Base-by-base conservation (phyloP, 306 rosid genomes). In the Malus orientalis region DNA sequence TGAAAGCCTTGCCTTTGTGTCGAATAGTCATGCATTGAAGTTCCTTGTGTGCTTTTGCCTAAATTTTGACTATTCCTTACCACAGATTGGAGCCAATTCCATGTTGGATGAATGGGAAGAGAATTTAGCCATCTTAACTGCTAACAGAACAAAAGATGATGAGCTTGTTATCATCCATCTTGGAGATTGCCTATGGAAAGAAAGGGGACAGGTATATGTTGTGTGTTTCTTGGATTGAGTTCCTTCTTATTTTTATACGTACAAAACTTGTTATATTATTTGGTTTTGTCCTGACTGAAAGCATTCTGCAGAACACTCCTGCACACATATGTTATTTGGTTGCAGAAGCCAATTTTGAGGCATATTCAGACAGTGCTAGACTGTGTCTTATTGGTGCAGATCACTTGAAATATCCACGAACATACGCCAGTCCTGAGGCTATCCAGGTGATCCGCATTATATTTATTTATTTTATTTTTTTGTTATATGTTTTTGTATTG, bases 181-280 rank as follows among this genome's bases (percentile, higher is more conserved):
- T 47, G 96, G 96, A 32, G 96, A 90, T 80, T 83, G 91, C 83
- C 67, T 90, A 76, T 90, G 87, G 96, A 90, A 85, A 84, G 96
- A 88, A 64, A 86, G 76, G 80, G 88, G 89, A 67, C 87, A 90
- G 87, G 96, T 90, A 80, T 61, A 70, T 76, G 20, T 45, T 76
- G 20, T 45, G 18, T 38, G 71, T 69, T n/a, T 79, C 11, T 8
- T 62, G 70, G 55, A 59, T 81, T 1, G 70, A 53, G 23, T 59
- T 32, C 59, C 22, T 49, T 13, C 19, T 13, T 55, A 13, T 44
- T 16, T 74, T 75, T 25, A 2, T 14, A 19, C 19, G 11, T 60
- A 13, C 14, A 15, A 69, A 44, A 60, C 20, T 6, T 11, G 4
- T 44, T 53, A 18, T 55, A 23, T 75, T 38, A 32, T 10, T 18